These are phyloP conservation scores for Tetraselmis chui DNA, from an alignment of 139 green algal species.

Conservation along the genomic window DNA sequence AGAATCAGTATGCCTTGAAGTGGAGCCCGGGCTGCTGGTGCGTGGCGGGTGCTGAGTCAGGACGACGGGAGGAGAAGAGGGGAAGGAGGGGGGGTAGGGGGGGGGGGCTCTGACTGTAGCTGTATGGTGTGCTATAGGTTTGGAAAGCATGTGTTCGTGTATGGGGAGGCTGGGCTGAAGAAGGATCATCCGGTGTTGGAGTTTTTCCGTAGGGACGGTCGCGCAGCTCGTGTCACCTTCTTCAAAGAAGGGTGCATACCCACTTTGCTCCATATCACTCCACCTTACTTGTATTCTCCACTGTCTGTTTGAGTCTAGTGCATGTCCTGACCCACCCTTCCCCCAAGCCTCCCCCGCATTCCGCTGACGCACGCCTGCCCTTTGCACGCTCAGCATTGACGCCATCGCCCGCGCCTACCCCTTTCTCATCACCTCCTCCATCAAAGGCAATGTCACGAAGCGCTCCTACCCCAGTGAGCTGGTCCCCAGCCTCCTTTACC, in stretches of 20 bases:
- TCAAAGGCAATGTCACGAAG: conserved; percentile 41
- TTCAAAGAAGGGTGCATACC: conserved; percentile 50
- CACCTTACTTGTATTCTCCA: no score
- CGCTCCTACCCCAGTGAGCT: conserved; percentile 61
- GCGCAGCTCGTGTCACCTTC: conserved; percentile 32
- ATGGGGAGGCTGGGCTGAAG: conserved; percentile 46
- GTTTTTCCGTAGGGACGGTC: conserved; percentile 44
- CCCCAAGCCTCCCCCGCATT: no score
- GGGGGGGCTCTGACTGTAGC: no score
- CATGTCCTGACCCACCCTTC: no score
- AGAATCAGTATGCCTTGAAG: conserved; percentile 28
- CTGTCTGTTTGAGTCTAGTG: no score
- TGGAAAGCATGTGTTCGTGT: conserved; percentile 56
- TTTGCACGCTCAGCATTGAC: conserved; percentile 32
- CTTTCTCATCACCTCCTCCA: conserved; percentile 54
- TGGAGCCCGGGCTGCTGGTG: conserved; percentile 42
- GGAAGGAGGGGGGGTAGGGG: neutral
- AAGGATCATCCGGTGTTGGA: conserved; percentile 56
- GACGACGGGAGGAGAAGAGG: neutral
- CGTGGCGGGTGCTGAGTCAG: neutral
- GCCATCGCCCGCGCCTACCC: conserved; percentile 42
- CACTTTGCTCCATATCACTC: no score
- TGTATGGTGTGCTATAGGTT: no score
- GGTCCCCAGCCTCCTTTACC: conserved; percentile 51
- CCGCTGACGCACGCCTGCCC: neutral